Base-by-base conservation (phyloP, 257 asterid genomes). In the Verbascum thapsus region DNA sequence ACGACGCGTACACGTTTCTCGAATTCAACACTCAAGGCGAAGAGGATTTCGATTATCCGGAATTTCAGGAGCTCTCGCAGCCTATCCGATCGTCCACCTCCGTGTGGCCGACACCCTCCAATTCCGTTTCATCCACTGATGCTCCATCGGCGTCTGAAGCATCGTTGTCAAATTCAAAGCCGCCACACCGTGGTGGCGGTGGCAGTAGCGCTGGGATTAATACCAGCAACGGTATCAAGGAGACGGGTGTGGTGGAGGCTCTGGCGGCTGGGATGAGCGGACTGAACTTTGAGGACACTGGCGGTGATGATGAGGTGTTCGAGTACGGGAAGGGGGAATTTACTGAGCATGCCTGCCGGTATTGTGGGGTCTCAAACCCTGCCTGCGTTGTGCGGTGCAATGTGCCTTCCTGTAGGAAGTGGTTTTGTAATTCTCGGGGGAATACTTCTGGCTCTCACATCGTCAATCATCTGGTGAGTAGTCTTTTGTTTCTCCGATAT, bases 361-460 rank as follows among this genome's bases (percentile, higher is more conserved):
- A 94, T 66, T 94, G 97, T 38, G 96, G 99, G 34, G 91, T 94
- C 55, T 49, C 97, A 2, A 94, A 94, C 78, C 99, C 99, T 2
- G 96, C 97, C 0, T 90, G 97, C 54, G 99, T 94, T 16, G 97
- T 80, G 19, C 74, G 99, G 71, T 94, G 99, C 73, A 94, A 94
- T 66, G 95, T 94, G 51, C 97, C 99, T 0, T 85, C 96, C 0
- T 94, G 99, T 75, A 79, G 99, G 73, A 90, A 90, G 38, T 94
- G 97, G 99, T 90, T 94, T 69, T 94, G 99, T 72, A 94, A 90
- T 74, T 90, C 99, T 0, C 86, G 99, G 20, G 99, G 99, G 74
- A 94, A 94, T 63, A 94, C 99, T 4, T 94, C 99, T 63, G 99
- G 99, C 30, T 94, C 99, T 20, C 97, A 94, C 74, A 94, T 90